phyloP scores from a whole-genome alignment of 2,329 filamentous ascomycete species.

The Cercospora zeae-maydis region DNA sequence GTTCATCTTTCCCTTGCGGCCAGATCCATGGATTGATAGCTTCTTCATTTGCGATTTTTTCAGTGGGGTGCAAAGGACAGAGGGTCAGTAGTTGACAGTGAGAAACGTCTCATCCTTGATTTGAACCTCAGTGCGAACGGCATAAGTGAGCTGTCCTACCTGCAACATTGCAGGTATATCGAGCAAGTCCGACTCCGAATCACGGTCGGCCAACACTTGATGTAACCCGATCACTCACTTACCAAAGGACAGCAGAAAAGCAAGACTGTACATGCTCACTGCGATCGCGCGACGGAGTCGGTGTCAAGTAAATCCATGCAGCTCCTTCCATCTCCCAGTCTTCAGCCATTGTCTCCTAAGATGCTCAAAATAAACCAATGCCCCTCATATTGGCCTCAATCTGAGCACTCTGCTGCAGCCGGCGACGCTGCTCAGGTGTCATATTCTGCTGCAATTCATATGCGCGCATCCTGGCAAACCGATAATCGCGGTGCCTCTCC shows the following conservation, averaged over 20 bases:
- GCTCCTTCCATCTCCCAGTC: background rate
- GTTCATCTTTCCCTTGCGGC: background rate
- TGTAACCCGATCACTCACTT: background rate
- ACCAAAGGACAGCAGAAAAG: background rate
- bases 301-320: background rate
- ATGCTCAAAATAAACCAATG: background rate
- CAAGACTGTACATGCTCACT: background rate
- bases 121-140: background rate
- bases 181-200: background rate
- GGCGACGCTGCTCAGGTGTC: background rate
- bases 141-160: background rate
- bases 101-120: background rate
- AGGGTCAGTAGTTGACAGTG: background rate
- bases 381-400: conserved; percentile 1
- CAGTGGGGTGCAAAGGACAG: background rate
- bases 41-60: background rate
- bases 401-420: background rate
- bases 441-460: background rate
- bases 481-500: conserved; percentile 6
- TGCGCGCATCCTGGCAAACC: background rate
- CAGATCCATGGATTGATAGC: background rate
- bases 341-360: background rate
- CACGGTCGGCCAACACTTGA: background rate
- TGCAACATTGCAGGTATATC: background rate
- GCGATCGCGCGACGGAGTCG: background rate